These are phyloP conservation scores for Tremella yokohamensis DNA, from an alignment of 768 basidiomycete species.

Conservation along the genomic window DNA sequence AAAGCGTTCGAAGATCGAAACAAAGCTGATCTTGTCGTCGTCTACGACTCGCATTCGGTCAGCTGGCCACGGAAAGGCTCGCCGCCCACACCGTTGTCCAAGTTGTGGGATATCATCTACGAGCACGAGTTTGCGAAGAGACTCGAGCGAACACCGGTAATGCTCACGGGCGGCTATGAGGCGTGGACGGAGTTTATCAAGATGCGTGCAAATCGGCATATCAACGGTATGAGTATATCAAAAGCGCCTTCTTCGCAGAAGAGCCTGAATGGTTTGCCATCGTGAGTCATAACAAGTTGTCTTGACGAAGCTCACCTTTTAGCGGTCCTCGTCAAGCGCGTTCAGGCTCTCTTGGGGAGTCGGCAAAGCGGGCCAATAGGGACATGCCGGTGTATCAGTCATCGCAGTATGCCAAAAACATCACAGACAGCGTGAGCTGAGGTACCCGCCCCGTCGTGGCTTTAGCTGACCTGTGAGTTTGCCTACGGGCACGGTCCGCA, in stretches of 20 bases:
- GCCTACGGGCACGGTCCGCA: conserved; percentile 30
- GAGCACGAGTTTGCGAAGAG: conserved; percentile 67
- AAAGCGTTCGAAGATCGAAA: conserved; percentile 77
- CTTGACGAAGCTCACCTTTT: background rate
- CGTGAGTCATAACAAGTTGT: conserved; percentile 8
- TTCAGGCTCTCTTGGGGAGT: conserved; percentile 13
- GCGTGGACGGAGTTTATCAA: conserved; percentile 66
- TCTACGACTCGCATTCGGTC: conserved; percentile 65
- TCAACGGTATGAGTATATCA: conserved; percentile 4
- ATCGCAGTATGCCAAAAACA: conserved; percentile 42
- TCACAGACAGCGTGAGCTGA: conserved; percentile 41
- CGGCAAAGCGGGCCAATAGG: conserved; percentile 32
- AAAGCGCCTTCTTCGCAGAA: background rate
- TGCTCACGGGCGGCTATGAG: conserved; percentile 78
- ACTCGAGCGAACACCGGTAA: conserved; percentile 66
- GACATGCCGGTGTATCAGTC: conserved; percentile 47
- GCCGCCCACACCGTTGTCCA: conserved; percentile 57
- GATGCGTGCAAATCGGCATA: conserved; percentile 1
- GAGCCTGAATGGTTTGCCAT: conserved; percentile 2
- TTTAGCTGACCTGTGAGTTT: conserved; percentile 22
- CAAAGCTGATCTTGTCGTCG: conserved; percentile 79
- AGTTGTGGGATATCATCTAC: conserved; percentile 66
- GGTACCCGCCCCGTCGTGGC: background rate
- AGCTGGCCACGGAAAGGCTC: conserved; percentile 58
- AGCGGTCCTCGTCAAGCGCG: conserved; percentile 11